Percentiles rank a stretch among this genome's conserved stretches.
Conservation (phyloP, 1,284 basidiomycete species). For the Cystobasidium sp. region DNA sequence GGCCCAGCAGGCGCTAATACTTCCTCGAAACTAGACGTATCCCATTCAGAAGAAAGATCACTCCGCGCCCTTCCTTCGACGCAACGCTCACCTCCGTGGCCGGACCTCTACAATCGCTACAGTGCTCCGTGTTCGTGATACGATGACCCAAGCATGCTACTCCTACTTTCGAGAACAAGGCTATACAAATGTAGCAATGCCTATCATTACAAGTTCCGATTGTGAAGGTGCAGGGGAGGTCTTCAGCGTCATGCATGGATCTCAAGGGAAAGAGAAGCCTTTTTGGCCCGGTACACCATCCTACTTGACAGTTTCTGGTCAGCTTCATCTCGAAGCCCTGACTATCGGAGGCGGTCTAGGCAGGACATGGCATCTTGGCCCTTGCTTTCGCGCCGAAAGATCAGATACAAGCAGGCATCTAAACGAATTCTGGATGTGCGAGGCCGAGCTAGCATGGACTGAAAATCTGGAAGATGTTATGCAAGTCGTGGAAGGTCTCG, state of each 20-base stretch:
- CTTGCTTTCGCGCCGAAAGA: slow-evolving; percentile 90
- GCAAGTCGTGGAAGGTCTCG: slow-evolving; percentile 69
- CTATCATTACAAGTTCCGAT: slow-evolving; percentile 86
- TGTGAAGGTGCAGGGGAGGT: slow-evolving; percentile 98
- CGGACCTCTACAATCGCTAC: slow-evolving; percentile 72
- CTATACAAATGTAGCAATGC: slow-evolving; percentile 80
- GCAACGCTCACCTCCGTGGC: slow-evolving; percentile 80
- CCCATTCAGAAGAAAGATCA: slow-evolving; percentile 85
- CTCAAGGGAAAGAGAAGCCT: slow-evolving; percentile 24
- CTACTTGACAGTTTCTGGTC: slow-evolving; percentile 92
- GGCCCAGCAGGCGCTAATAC: neutral
- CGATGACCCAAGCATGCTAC: slow-evolving; percentile 47
- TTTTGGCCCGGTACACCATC: slow-evolving; percentile 63
- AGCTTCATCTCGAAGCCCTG: slow-evolving; percentile 91
- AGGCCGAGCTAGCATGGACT: slow-evolving; percentile 83
- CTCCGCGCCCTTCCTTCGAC: slow-evolving; percentile 74
- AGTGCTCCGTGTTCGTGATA: slow-evolving; percentile 73
- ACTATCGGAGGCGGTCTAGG: slow-evolving; percentile 68
- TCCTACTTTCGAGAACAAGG: slow-evolving; percentile 61
- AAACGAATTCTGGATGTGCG: slow-evolving; percentile 98
- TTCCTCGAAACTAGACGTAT: slow-evolving; percentile 64
- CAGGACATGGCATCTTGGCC: slow-evolving; percentile 86
- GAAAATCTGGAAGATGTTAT: slow-evolving; percentile 64
- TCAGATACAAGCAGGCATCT: slow-evolving; percentile 89
- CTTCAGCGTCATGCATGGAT: slow-evolving; percentile 60